Base-by-base conservation (phyloP, 306 rosid species). In the Sphenostylis stenocarpa region DNA sequence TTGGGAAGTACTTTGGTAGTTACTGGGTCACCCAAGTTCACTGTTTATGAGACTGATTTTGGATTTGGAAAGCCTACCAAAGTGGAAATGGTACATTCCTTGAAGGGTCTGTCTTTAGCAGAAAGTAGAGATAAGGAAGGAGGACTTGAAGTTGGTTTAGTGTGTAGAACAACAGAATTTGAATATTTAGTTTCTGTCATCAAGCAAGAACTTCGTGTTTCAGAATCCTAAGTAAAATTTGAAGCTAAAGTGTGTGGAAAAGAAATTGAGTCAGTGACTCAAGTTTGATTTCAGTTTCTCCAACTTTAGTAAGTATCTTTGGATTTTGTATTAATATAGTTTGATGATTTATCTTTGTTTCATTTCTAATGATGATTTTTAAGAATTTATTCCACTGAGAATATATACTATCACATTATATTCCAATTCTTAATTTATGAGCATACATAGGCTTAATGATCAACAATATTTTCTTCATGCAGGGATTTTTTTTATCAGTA, bases 81-180 rank as follows among this genome's bases (percentile, higher is more conserved):
- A 75, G 87, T 81, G 28, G 87, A 84, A n/a, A 84, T 84, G 87
- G 70, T 72, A 3, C 85, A 84, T 77, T 36, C 52, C 0, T 23
- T 41, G 2, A 84, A 77, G 77, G 5, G 73, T 67, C 66, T 84
- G 70, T 80, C 87, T 60, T 56, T 84, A 58, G 83, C 87, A 51
- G 87, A 84, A 26, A 67, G 71, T 67, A 60, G 83, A 58, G 20
- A 55, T 7, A 7, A 9, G 3, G 83, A 84, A 28, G 84, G 75
- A n/a, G 87, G 85, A 28, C 66, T 84, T 81, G 87, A 84, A 23
- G 49, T 84, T 80, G 87, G 87, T 0, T 48, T 84, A 75, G 67
- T 51, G 0, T 72, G 69, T 4, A 77, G 6, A 67, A 16, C 6
- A 0, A 19, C 6, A 0, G 77, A 81, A 1, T 77, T 39, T 77